Percentiles rank a stretch among this genome's conserved stretches.
These are phyloP conservation scores for Daldinia sp. DNA, from an alignment of 2,329 filamentous ascomycete species.

Conservation along the genomic window DNA sequence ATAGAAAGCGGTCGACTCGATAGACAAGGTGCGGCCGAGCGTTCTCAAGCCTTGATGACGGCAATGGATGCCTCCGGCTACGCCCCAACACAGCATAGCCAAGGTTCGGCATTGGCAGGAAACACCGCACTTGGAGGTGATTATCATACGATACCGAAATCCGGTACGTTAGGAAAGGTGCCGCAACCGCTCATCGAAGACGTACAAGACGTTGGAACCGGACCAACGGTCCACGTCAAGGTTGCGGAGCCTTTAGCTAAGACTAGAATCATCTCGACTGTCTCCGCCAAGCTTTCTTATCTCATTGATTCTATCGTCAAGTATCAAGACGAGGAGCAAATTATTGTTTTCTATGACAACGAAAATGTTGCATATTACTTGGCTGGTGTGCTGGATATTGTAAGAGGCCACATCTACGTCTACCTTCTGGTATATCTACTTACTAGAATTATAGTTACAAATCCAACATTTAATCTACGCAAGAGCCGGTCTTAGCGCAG, in stretches of 20 bases:
- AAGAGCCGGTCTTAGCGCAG: conserved; percentile 66
- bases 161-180: conserved; percentile 34
- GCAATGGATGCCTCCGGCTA: conserved; percentile 40
- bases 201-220: conserved; percentile 26
- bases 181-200: conserved; percentile 4
- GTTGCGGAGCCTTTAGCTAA: conserved; percentile 65
- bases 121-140: conserved; percentile 48
- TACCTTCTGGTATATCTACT: conserved; percentile 3
- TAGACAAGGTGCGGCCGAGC: conserved; percentile 55
- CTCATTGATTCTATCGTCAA: conserved; percentile 78
- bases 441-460: conserved; percentile 59
- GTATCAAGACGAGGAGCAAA: conserved; percentile 81
- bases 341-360: conserved; percentile 91
- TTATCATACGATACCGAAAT: conserved; percentile 46
- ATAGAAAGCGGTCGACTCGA: conserved; percentile 61
- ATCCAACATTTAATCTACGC: conserved; percentile 76
- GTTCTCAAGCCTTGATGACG: conserved; percentile 49
- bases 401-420: conserved; percentile 50
- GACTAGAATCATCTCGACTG: conserved; percentile 79
- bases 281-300: conserved; percentile 89
- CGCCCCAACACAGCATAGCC: conserved; percentile 29
- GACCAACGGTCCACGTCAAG: conserved; percentile 58
- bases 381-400: conserved; percentile 82
- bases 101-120: conserved; percentile 45
- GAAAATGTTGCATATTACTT: conserved; percentile 90